Base-by-base conservation (phyloP, 2,329 filamentous ascomycete genomes). In the Talaromyces albobiverticillius region DNA sequence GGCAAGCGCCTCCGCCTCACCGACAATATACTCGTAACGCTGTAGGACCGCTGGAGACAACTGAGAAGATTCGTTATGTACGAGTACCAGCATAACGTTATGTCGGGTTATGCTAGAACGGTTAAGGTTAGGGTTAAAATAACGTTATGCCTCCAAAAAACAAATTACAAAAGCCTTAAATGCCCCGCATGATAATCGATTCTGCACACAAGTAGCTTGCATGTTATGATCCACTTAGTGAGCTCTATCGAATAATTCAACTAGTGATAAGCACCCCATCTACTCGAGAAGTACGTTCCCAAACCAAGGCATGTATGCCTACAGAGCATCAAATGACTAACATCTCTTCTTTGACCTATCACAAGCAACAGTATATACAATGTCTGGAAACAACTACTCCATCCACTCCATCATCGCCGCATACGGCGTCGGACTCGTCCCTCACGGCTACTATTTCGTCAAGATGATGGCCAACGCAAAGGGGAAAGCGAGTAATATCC, bases 371-470 rank as follows among this genome's bases (percentile, higher is more conserved):
- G 51, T 55, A 60, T 46, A 26, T 41, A 29, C 62, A 31, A 46
- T 46, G 43, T 26, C 43, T 6, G 43, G 26, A 32, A 31, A 57
- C 42, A 66, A 67, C 56, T 65, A 64, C 57, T 67, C 67, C 20
- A 57, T 70, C 23, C 63, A 65, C 51, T 63, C 68, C 16, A 67
- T 70, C 36, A 57, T 61, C 18, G 62, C 62, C n/a, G 65, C 66
- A 8, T 71, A 67, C 49, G 60, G 59, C 55, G 54, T 70, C 14
- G 65, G 62, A 23, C 58, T 66, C 34, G 59, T 62, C 43, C 68
- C 68, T 1, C 63, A 69, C 32, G 56, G 62, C 38, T 69, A 68
- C 59, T 64, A 67, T 36, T 59, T 63, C 40, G 54, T 64, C 31
- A 65, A 64, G 46, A 60, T 66, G 61, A 68, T 68, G 66, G 59